Percentiles rank a stretch among this genome's conserved stretches.
These are phyloP conservation scores for Murraya paniculata DNA, from an alignment of 345 rosid species.

Conservation along the genomic window DNA sequence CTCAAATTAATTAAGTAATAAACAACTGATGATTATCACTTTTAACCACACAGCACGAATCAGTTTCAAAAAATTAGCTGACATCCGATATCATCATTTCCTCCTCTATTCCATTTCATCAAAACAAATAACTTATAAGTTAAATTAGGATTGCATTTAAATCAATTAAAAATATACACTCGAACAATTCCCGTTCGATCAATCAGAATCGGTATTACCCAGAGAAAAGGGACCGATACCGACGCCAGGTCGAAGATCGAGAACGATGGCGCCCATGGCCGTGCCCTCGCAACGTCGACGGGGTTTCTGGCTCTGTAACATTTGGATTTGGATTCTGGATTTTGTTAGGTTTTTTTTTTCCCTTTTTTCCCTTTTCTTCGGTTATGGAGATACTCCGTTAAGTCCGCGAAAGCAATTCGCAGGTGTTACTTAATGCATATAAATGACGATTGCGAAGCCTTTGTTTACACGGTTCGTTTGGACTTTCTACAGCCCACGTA, in stretches of 20 bases:
- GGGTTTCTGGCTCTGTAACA: conserved; percentile 55
- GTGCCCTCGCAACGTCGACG: conserved; percentile 92
- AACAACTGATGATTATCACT: not conserved
- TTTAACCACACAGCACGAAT: not conserved
- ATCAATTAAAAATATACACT: not conserved
- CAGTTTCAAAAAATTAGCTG: not conserved
- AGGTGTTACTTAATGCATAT: not conserved
- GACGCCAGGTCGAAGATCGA: conserved; percentile 91
- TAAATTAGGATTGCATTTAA: not conserved
- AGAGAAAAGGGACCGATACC: conserved; percentile 90
- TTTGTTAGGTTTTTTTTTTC: not conserved
- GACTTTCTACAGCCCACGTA: not conserved
- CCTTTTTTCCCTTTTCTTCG: not conserved
- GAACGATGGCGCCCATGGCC: conserved; percentile 91
- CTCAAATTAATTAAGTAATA: too few relatives aligned
- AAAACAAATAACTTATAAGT: not conserved
- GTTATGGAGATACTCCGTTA: not conserved
- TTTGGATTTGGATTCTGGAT: not conserved
- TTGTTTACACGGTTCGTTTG: not conserved
- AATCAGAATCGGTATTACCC: conserved; percentile 39
- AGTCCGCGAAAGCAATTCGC: conserved; percentile 3
- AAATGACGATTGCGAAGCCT: not conserved
- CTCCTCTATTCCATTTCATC: not conserved
- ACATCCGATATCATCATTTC: not conserved
- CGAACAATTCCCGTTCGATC: not conserved